Evolutionary conservation across 1,284 basidiomycete species (phyloP), one percentile per base, ranked within the genome.

Genomic region (Ceratobasidium sp.): DNA sequence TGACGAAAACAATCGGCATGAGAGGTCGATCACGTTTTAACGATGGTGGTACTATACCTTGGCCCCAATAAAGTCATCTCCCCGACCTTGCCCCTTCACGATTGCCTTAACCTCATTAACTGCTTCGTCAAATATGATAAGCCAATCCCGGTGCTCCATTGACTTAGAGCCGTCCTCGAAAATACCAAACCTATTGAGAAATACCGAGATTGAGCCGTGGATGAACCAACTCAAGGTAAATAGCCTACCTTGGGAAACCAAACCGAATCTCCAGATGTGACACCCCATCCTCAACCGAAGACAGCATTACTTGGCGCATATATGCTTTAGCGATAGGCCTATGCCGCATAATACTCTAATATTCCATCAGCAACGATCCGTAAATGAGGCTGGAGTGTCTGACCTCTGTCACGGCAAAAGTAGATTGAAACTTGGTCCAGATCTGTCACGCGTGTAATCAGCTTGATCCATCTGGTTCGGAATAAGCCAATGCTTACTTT

Each of bases 221-320:
- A n/a, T n/a, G n/a, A n/a, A n/a, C n/a, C n/a, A n/a, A n/a, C n/a
- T n/a, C n/a, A n/a, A n/a, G n/a, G n/a, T n/a, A n/a, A n/a, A n/a
- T n/a, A n/a, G 2, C 6, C 40, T n/a, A 68, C 66, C 66, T n/a
- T 6, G 66, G 66, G 81, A 95, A 94, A 82, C 92, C 91, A 74
- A 94, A 87, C 50, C 93, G 89, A 4, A 89, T 86, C 84, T 95
- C 94, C 17, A 91, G 84, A 82, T 94, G 94, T 2, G 87, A 91
- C 64, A 95, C 90, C 0, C 93, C 92, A 82, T 95, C 94, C 50
- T 89, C 89, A 7, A 93, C 88, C 0, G 90, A 91, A 48, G 89
- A 87, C 48, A 85, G 83, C 74, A 95, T 85, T 81, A 93, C 92
- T 80, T 91, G 87, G 48, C 89, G 87, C 62, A 92, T 84, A 81